Percentiles rank a stretch among this genome's conserved stretches.
Evolutionary conservation across 768 basidiomycete genomes (phyloP).

Genomic region (Leucocoprinus leucothites): DNA sequence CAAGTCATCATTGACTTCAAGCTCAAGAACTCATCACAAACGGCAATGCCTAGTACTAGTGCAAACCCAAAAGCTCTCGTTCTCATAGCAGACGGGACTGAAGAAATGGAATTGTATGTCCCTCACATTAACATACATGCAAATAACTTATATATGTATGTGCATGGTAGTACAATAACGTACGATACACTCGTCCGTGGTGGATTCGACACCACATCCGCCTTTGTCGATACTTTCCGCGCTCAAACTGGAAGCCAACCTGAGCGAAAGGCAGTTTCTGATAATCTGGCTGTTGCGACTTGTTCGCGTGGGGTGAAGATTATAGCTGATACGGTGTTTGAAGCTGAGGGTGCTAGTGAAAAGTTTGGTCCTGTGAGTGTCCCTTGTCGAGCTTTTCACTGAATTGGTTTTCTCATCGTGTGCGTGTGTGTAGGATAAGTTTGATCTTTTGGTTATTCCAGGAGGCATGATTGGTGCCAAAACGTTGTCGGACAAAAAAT

Average conservation of each 20-base stretch:
- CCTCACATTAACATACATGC: too few relatives aligned
- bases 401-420: neutral
- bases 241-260: neutral
- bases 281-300: neutral
- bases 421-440: constrained; percentile 44
- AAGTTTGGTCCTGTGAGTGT: neutral
- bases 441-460: constrained; percentile 70
- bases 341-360: neutral
- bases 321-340: neutral
- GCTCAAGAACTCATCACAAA: neutral
- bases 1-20: neutral
- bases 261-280: too few relatives aligned
- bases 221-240: constrained; percentile 36
- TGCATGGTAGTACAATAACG: constrained; percentile 79
- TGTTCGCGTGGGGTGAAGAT: neutral
- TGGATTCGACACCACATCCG: constrained; percentile 64
- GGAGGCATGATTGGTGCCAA: constrained; percentile 79
- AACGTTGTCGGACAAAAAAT: constrained; percentile 53
- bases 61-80: constrained; percentile 59
- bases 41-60: neutral
- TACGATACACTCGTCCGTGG: constrained; percentile 83
- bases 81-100: constrained; percentile 78
- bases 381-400: neutral
- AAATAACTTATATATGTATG: too few relatives aligned
- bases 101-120: constrained; percentile 85